Percentiles rank a stretch among this genome's conserved stretches.
Evolutionary conservation across 2,329 filamentous ascomycete genomes (phyloP).

Genomic region (Sphaerulina vaccinii): DNA sequence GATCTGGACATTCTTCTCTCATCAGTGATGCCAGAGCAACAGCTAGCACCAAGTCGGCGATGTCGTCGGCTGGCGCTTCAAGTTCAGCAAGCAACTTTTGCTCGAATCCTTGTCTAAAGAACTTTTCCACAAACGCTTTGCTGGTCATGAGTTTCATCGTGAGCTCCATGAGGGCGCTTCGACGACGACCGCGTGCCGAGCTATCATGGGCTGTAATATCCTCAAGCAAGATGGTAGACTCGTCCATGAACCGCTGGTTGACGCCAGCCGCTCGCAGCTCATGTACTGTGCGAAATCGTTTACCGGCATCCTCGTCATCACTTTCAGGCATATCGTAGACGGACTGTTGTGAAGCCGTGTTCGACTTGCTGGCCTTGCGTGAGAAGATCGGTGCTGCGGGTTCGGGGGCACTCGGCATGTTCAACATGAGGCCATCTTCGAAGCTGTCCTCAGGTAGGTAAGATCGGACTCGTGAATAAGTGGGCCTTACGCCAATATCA

Average conservation of each 20-base stretch:
- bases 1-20: slow-evolving; percentile 58
- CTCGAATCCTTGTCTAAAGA: slow-evolving; percentile 72
- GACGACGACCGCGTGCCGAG: slow-evolving; percentile 48
- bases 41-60: slow-evolving; percentile 61
- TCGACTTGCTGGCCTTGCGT: slow-evolving; percentile 17
- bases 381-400: slow-evolving; percentile 12
- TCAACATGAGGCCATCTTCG: slow-evolving; percentile 38
- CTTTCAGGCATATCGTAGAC: slow-evolving; percentile 46
- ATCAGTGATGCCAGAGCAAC: slow-evolving; percentile 64
- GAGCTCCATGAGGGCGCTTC: slow-evolving; percentile 57
- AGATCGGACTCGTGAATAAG: slow-evolving; percentile 58
- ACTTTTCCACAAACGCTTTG: slow-evolving; percentile 65
- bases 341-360: slow-evolving; percentile 28
- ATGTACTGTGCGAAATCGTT: slow-evolving; percentile 57
- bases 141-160: slow-evolving; percentile 52
- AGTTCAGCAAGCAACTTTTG: slow-evolving; percentile 65
- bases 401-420: slow-evolving; percentile 34
- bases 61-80: slow-evolving; percentile 43
- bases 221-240: slow-evolving; percentile 57
- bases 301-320: slow-evolving; percentile 44
- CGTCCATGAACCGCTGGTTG: slow-evolving; percentile 56
- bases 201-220: slow-evolving; percentile 53
- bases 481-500: slow-evolving; percentile 48
- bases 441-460: slow-evolving; percentile 56
- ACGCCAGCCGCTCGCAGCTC: slow-evolving; percentile 60